Evolutionary conservation across 371 early-diverging fungal genomes (phyloP), one percentile per base, ranked within the genome.

Genomic region (Rozella allomycis): DNA sequence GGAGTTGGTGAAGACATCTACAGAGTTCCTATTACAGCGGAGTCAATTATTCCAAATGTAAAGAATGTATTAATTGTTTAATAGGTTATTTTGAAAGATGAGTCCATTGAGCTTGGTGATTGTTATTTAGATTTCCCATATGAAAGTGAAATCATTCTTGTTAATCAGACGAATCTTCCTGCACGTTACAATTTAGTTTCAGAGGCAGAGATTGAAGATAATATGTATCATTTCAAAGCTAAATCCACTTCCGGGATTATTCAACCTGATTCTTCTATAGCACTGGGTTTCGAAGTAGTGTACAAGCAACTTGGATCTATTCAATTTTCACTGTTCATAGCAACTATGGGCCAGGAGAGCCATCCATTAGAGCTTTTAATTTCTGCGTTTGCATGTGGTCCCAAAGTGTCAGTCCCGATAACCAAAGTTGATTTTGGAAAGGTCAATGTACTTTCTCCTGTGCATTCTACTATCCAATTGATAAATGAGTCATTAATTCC

Each of bases 371-470:
- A 40, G 0, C 17, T 27, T 6, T 52, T 55, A 20, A 50, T 66
- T 21, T 13, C 38, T 0, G 58, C 50, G 4, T 41, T 35, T 20
- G 63, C 63, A 2, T 49, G 55, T 17, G 64, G 64, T 0, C 67
- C 67, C 6, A 41, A 47, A 26, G 44, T 62, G 4, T 11, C 39
- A 0, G 22, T 60, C 1, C 54, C 56, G 2, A 21, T 40, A 1
- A 50, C 34, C 10, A 53, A 53, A 29, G 26, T 67, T 7, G 46
- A 54, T 25, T 67, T 59, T 59, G 60, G 63, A 1, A 54, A 50
- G 14, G 51, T 63, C 9, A 49, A 40, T 4, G 67, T 64, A 3
- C 28, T 67, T 33, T 43, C 40, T 14, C 22, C 41, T 1, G 20
- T 33, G 10, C 4, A 38, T 4, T 11, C 30, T 17, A 17, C 23